Conservation (phyloP, 2,329 filamentous ascomycete genomes). For the Verticillium klebahnii region DNA sequence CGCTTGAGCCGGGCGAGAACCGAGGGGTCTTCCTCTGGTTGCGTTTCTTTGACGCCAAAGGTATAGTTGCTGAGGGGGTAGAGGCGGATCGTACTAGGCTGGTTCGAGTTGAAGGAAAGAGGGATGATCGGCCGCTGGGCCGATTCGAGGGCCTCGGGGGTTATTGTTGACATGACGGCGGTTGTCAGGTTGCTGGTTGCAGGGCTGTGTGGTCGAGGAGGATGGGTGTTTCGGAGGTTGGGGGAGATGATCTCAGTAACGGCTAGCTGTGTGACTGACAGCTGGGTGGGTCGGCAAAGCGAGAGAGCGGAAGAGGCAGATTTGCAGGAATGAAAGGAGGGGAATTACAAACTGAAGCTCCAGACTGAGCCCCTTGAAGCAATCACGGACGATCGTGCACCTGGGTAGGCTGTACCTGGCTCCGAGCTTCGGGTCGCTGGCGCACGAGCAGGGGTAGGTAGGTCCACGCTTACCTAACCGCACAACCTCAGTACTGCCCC, state of each 20-base stretch:
- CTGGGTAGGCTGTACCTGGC: neutral
- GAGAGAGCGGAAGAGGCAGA: neutral
- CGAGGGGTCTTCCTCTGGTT: conserved; percentile 95
- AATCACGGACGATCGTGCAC: neutral
- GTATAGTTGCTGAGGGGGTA: conserved; percentile 98
- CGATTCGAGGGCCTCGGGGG: conserved; percentile 70
- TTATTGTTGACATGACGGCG: conserved; percentile 76
- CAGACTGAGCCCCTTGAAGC: neutral
- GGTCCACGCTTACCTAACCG: neutral
- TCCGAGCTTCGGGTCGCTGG: neutral
- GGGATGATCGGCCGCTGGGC: conserved; percentile 74
- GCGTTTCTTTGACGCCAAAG: conserved; percentile 96
- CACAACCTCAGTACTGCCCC: neutral
- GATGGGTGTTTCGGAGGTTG: neutral
- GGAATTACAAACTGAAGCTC: neutral
- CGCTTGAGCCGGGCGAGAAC: conserved; percentile 89
- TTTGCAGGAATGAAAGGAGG: neutral
- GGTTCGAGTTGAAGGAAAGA: conserved; percentile 80
- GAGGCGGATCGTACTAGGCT: conserved; percentile 83
- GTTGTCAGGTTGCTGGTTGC: neutral
- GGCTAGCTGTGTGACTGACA: neutral
- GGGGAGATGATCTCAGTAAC: neutral
- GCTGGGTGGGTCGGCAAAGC: neutral
- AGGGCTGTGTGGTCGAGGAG: neutral
- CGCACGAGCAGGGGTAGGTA: neutral